Evolutionary conservation across 225 moss, liverwort and hornwort species (phyloP).

Genomic region (Physcomitrellopsis africana): DNA sequence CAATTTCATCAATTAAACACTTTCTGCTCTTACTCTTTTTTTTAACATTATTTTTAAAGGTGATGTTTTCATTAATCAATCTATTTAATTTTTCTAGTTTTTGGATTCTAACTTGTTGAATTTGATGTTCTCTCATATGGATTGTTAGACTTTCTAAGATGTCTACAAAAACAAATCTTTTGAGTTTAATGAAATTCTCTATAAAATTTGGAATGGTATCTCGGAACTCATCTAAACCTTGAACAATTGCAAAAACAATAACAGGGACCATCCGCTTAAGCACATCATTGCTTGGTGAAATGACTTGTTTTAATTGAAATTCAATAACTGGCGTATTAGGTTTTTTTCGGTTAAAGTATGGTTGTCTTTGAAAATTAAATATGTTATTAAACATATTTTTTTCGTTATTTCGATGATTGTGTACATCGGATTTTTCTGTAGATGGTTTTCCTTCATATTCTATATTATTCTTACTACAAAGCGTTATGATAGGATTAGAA

Average conservation of each 20-base stretch:
- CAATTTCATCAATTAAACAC: neutral
- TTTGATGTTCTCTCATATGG: constrained; percentile 61
- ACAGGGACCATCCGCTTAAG: constrained; percentile 67
- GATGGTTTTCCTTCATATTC: constrained; percentile 17
- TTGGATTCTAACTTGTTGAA: constrained; percentile 52
- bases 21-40: neutral
- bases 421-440: neutral
- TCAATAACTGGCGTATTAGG: constrained; percentile 25
- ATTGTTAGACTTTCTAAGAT: constrained; percentile 61
- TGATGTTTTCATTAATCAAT: neutral
- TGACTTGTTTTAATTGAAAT: constrained; percentile 61
- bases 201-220: constrained; percentile 52
- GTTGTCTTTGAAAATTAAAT: neutral
- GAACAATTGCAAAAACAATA: constrained; percentile 70
- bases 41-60: neutral
- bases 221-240: constrained; percentile 61
- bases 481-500: neutral
- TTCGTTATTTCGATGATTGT: constrained; percentile 3
- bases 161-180: constrained; percentile 54
- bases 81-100: constrained; percentile 28
- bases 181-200: constrained; percentile 46
- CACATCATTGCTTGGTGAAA: constrained; percentile 62
- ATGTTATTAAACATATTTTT: neutral
- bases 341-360: neutral
- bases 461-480: constrained; percentile 5